phyloP scores from a whole-genome alignment of 768 basidiomycete species.

The Galerina sulciceps region DNA sequence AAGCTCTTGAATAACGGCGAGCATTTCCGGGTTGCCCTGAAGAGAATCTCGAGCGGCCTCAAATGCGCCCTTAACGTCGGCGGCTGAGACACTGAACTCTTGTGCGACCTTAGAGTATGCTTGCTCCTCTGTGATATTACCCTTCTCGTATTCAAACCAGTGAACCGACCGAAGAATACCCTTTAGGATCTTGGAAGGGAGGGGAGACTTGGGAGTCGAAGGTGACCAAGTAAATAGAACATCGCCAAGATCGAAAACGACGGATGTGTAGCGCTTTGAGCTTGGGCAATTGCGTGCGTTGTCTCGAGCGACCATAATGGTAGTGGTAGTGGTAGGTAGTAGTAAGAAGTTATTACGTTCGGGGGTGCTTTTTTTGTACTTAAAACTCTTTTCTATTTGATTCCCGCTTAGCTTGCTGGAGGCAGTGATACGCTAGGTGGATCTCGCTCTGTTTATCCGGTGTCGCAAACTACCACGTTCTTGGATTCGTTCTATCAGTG shows the following conservation, averaged over 20 bases:
- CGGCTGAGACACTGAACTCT: slow-evolving; percentile 41
- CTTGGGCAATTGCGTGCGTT: no score
- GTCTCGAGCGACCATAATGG: no score
- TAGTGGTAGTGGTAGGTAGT: no score
- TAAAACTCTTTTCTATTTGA: no score
- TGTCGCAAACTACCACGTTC: no score
- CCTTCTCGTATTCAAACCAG: slow-evolving; percentile 61
- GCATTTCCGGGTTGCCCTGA: slow-evolving; percentile 45
- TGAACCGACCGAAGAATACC: slow-evolving; percentile 47
- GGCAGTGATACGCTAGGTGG: no score
- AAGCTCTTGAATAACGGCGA: slow-evolving; percentile 49
- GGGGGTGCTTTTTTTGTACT: no score
- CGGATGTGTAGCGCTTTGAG: slow-evolving; percentile 25
- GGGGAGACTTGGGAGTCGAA: slow-evolving; percentile 41
- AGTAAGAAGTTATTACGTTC: no score
- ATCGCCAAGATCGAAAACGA: slow-evolving; percentile 61
- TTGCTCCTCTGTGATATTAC: slow-evolving; percentile 44
- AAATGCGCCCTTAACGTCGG: slow-evolving; percentile 49
- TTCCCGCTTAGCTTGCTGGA: no score
- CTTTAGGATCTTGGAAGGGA: slow-evolving; percentile 44
- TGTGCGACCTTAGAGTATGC: slow-evolving; percentile 45
- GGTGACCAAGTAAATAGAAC: slow-evolving; percentile 61
- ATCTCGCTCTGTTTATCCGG: no score
- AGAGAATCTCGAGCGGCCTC: slow-evolving; percentile 52
- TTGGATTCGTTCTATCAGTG: no score